Base-by-base conservation (phyloP, 148 eudicot genomes). In the Cornus controversa region DNA sequence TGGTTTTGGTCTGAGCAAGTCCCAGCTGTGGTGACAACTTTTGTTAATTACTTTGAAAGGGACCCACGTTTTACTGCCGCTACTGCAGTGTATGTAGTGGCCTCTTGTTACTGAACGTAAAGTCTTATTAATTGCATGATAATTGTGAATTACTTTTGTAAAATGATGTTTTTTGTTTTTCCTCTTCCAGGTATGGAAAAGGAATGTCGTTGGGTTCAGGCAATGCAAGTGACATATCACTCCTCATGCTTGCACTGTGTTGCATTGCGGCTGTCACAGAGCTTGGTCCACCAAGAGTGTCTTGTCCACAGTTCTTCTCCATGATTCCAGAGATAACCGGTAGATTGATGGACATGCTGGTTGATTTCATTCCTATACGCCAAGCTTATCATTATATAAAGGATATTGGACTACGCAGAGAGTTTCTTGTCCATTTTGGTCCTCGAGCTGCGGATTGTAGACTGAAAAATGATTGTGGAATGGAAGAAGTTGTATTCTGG, bases 1-100 rank as follows among this genome's bases (percentile, higher is more conserved):
- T 96, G 98, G 98, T 96, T 96, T 87, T 96, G 98, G 98, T 90
- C 98, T 71, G 92, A 91, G 81, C 98, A 92, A 93, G 87, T 96
- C 60, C 98, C 99, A 58, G 84, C 87, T 71, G 98, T 86, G 66
- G 90, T 93, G 71, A 82, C 93, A 66, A 89, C 87, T 67, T 92
- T 93, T 82, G 85, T 96, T 54, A 81, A 92, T 86, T 90, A 90
- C 81, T 93, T 96, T 84, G 98, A 93, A 76, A 87, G 88, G 78
- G 92, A 93, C 71, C 91, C 89, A 40, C 87, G 88, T 29, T 93
- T 89, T 85, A 71, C 89, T 75, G 90, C 92, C 75, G 97, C 95
- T 69, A 88, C 86, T 75, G 76, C 87, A 58, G 77, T 82, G 98
- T 96, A 86, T 81, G 98, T 79, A 45, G 62, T 75, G 47, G 67